Conservation (phyloP, 371 early-diverging fungal species). For the Conidiobolus incongruus region DNA sequence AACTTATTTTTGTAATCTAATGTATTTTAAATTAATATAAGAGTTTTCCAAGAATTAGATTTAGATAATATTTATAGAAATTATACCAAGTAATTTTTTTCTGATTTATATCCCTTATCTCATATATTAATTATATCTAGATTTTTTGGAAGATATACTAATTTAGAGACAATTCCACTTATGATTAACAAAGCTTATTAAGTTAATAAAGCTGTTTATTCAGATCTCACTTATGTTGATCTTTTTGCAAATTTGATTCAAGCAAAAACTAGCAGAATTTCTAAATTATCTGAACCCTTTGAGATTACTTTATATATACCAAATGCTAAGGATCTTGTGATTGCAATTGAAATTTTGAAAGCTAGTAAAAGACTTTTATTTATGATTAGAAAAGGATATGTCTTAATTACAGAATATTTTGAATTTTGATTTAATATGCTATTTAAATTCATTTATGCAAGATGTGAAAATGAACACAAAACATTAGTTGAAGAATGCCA, state of each 20-base stretch:
- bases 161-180: conserved; percentile 23
- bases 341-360: conserved; percentile 12
- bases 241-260: conserved; percentile 51
- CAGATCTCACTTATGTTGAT: conserved; percentile 50
- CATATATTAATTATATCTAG: neutral
- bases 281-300: conserved; percentile 8
- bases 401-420: neutral
- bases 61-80: conserved; percentile 39
- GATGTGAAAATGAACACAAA: conserved; percentile 31
- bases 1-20: too few relatives aligned
- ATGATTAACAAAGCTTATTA: conserved; percentile 31
- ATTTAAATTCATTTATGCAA: conserved; percentile 32
- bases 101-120: neutral
- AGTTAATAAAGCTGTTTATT: conserved; percentile 28
- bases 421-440: neutral
- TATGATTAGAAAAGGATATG: conserved; percentile 56
- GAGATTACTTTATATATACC: conserved; percentile 19
- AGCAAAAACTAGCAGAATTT: conserved; percentile 10
- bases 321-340: conserved; percentile 11
- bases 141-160: conserved; percentile 25
- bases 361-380: conserved; percentile 35
- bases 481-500: conserved; percentile 25
- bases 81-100: conserved; percentile 29
- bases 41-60: conserved; percentile 56
- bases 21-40: conserved; percentile 25